A percentile compares a stretch with the other conserved stretches of the same genome.
Conservation (phyloP, 345 rosid genomes). For the Moringa oleifera region DNA sequence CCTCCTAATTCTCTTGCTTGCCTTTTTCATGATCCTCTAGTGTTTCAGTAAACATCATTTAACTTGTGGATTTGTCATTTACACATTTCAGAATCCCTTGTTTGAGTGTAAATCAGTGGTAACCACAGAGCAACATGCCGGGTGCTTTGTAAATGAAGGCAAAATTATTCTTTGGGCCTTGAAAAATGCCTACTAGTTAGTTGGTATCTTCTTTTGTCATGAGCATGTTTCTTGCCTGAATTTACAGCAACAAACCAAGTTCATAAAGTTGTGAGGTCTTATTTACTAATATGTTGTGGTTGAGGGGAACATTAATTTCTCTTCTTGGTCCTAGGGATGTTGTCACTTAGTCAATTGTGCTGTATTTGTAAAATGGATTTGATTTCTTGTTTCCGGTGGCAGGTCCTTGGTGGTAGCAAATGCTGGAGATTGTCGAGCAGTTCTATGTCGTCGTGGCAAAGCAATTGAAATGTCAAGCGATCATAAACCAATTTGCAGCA, state of each 20-base stretch:
- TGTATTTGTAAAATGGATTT: neutral
- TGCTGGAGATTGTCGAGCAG: constrained; percentile 91
- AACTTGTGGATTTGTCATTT: no score
- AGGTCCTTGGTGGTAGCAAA: constrained; percentile 85
- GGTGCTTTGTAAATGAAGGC: no score
- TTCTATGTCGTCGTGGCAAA: constrained; percentile 65
- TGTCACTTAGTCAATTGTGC: no score
- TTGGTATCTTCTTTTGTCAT: neutral
- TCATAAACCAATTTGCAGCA: constrained; percentile 68
- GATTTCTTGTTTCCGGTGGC: constrained; percentile 8
- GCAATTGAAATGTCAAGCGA: constrained; percentile 88
- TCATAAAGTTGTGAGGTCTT: neutral
- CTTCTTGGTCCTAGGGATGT: neutral
- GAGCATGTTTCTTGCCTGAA: no score
- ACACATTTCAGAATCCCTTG: no score
- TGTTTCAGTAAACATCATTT: no score
- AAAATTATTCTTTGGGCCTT: no score
- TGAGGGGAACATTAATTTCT: neutral
- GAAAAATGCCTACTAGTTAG: neutral
- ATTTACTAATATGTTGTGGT: no score
- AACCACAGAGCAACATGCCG: no score
- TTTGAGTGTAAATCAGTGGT: no score
- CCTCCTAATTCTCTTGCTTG: no score
- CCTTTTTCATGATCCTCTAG: no score
- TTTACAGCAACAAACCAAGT: neutral